Percentiles rank a stretch among this genome's conserved stretches.
Evolutionary conservation across 305 asterid species (phyloP).

Genomic region (Fraxinus nigra): DNA sequence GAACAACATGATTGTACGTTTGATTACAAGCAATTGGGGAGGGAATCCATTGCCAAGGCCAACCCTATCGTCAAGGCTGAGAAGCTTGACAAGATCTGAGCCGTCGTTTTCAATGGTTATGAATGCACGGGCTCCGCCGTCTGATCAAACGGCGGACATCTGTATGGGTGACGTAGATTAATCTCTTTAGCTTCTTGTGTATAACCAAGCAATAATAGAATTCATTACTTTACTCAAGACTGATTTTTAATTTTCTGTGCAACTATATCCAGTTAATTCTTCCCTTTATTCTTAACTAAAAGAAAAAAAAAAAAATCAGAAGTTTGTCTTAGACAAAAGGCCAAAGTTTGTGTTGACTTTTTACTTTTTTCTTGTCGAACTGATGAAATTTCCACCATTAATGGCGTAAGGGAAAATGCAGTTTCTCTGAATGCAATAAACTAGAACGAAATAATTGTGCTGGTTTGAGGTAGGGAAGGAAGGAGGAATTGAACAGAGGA

Average conservation of each 20-base stretch:
- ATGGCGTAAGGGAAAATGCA: not conserved
- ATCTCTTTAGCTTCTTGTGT: constrained; percentile 4
- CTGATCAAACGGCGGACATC: not conserved
- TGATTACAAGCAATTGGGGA: constrained; percentile 49
- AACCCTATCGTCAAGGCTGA: constrained; percentile 48
- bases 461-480: too few species aligned
- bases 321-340: not conserved
- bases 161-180: not conserved
- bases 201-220: not conserved
- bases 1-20: constrained; percentile 52
- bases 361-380: not conserved
- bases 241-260: not conserved
- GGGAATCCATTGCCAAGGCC: constrained; percentile 47
- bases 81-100: constrained; percentile 52
- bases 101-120: not conserved
- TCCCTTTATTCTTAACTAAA: not conserved
- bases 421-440: not conserved
- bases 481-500: too few species aligned
- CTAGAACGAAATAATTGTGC: not conserved
- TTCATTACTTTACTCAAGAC: not conserved
- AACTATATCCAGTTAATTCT: not conserved
- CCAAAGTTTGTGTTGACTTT: not conserved
- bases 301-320: not conserved
- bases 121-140: not conserved
- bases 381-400: not conserved